Base-by-base conservation (phyloP, 306 rosid genomes). In the Erythrophleum fordii region DNA sequence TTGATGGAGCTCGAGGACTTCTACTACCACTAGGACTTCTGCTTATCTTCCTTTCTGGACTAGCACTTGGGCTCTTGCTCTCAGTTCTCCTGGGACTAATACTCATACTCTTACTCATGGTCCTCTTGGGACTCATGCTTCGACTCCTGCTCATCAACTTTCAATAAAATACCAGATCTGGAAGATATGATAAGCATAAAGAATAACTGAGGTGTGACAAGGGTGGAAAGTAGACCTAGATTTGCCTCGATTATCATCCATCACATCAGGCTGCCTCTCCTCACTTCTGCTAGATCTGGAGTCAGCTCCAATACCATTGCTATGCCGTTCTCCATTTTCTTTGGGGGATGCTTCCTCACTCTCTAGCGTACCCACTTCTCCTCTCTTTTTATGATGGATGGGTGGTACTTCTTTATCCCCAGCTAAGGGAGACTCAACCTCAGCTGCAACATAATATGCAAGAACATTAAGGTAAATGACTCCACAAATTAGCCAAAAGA, bases 71-170 rank as follows among this genome's bases (percentile, higher is more conserved):
- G 80, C 94, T 92, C 75, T 84, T 90, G 87, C 87, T 87, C 71
- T 44, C 83, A 84, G 83, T 89, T 85, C 87, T 83, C 82, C 90
- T 81, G 78, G 99, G 95, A 87, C 97, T 95, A 82, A 90, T 90
- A 78, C 97, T 95, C 98, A 90, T 93, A 82, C 97, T 90, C 92
- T 90, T 95, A 86, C 95, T 91, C 84, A 79, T 34, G 83, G 91
- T n/a, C 90, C 92, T 90, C 83, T 88, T 90, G 74, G 99, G 99
- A 90, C 94, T 95, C 64, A 78, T 59, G 90, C 99, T 93, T 83
- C 90, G 91, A 78, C 93, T 93, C 99, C 99, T 95, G 99, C 92
- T 83, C 91, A 95, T 87, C 85, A 88, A 91, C 89, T 81, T 84
- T 82, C 67, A 89, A 84, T 93, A 89, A 91, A 86, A 86, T 84